Evolutionary conservation across 2,329 filamentous ascomycete genomes (phyloP).

Genomic region (Ustulina deusta): DNA sequence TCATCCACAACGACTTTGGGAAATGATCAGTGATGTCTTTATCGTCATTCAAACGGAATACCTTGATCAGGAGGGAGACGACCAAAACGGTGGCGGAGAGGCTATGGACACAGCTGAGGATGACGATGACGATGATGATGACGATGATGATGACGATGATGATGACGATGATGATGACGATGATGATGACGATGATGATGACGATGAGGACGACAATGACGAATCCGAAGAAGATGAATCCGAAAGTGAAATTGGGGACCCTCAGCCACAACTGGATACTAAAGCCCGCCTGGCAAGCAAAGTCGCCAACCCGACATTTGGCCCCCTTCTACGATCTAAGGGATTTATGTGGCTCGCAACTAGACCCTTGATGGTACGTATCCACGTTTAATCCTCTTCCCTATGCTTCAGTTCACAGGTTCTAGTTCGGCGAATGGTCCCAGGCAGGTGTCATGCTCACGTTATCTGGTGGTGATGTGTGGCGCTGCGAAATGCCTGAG

Average conservation of each 20-base stretch:
- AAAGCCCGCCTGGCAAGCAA: conserved; percentile 65
- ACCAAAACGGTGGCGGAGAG: conserved; percentile 45
- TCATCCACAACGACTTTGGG: conserved; percentile 61
- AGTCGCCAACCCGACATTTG: conserved; percentile 63
- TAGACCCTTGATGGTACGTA: conserved; percentile 59
- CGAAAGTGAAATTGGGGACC: conserved; percentile 44
- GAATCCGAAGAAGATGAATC: conserved; percentile 35
- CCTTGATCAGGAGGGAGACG: conserved; percentile 51
- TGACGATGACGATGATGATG: conserved; percentile 42
- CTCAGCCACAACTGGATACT: conserved; percentile 45
- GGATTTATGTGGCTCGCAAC: conserved; percentile 72
- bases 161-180: conserved; percentile 43
- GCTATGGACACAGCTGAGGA: conserved; percentile 41
- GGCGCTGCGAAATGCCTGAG: conserved; percentile 71
- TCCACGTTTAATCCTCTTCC: neutral
- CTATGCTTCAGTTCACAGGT: conserved; percentile 23
- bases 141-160: conserved; percentile 41
- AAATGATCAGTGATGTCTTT: conserved; percentile 62
- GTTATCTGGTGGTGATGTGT: conserved; percentile 64
- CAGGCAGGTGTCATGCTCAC: conserved; percentile 75
- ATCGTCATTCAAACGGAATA: conserved; percentile 61
- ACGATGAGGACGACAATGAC: conserved; percentile 41
- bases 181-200: conserved; percentile 41
- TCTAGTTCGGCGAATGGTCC: conserved; percentile 69
- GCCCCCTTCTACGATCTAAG: conserved; percentile 71